phyloP scores from a whole-genome alignment of 352 stramenopile genomes.

The Nothophytophthora sp. region DNA sequence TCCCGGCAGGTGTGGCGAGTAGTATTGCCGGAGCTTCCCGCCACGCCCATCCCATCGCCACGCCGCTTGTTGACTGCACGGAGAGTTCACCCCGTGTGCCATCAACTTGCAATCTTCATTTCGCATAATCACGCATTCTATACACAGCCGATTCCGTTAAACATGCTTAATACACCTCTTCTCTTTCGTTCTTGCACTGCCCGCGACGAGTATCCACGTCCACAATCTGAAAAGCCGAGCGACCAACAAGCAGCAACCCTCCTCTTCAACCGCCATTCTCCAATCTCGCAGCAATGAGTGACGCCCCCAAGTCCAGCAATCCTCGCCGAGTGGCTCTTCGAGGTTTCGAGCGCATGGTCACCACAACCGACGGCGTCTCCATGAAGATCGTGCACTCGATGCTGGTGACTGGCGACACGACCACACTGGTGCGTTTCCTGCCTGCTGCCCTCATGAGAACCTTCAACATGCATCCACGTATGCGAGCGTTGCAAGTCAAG shows the following conservation, averaged over 20 bases:
- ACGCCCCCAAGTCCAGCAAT: not conserved
- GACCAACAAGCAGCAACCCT: not conserved
- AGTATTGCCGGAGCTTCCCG: too few species aligned
- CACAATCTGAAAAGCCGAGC: too few species aligned
- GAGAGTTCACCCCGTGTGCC: too few species aligned
- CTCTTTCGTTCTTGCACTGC: too few species aligned
- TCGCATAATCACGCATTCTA: too few species aligned
- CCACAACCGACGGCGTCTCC: slow-evolving; percentile 15
- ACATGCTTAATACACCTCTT: too few species aligned
- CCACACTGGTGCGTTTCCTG: slow-evolving; percentile 21
- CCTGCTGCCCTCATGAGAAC: slow-evolving; percentile 26
- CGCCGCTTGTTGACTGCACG: too few species aligned
- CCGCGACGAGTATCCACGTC: too few species aligned
- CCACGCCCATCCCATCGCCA: too few species aligned
- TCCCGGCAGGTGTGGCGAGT: too few species aligned
- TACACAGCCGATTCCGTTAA: too few species aligned
- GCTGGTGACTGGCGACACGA: slow-evolving; percentile 16
- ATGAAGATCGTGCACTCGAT: slow-evolving; percentile 37
- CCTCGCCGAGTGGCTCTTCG: slow-evolving; percentile 21
- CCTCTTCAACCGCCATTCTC: not conserved
- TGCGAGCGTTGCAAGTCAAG: slow-evolving; percentile 34
- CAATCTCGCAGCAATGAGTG: not conserved
- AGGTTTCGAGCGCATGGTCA: slow-evolving; percentile 35
- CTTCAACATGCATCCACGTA: slow-evolving; percentile 48
- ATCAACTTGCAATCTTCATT: too few species aligned